Evolutionary conservation across 768 basidiomycete species (phyloP), one percentile per base, ranked within the genome.

Genomic region (Podaxis mareebaensis): DNA sequence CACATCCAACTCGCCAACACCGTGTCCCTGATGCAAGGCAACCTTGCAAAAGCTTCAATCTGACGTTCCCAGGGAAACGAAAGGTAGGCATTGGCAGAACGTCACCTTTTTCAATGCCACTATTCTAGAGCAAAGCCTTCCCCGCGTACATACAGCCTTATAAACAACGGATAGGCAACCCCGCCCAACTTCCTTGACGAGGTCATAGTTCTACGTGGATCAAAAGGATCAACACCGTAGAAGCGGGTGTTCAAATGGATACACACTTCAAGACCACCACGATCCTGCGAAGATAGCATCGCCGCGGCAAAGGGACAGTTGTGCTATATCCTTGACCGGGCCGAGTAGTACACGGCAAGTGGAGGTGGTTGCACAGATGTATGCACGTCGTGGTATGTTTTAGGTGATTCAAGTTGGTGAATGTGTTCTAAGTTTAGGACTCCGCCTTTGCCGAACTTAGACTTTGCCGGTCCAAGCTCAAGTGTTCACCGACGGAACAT

Each of bases 81-180:
- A 33, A n/a, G 7, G 44, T 7, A n/a, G 8, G 15, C 6, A 20
- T 20, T 85, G 86, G 17, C 88, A 88, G 58, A 89, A 90, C 3
- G 86, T 87, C 51, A 90, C 59, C 49, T 52, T 60, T 22, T 56
- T 56, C 4, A 53, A 12, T n/a, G 60, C 60, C 11, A 63, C 20
- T n/a, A 56, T n/a, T 22, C 61, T 54, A 26, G 51, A 53, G 28
- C 40, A 53, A 40, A 63, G 53, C 22, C 61, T 20, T n/a, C 54
- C 61, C 49, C 61, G 51, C 10, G 15, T 24, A 38, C 61, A 63
- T 17, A 58, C 8, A 15, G 33, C 56, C 33, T 56, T 49, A 15
- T 63, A 38, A 26, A 63, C 22, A 5, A 53, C 28, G 15, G 53
- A 63, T 15, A 33, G 11, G 20, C 24, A 11, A 3, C 61, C 54